Conservation (phyloP, 345 rosid genomes). For the Diplotaxis tenuifolia region DNA sequence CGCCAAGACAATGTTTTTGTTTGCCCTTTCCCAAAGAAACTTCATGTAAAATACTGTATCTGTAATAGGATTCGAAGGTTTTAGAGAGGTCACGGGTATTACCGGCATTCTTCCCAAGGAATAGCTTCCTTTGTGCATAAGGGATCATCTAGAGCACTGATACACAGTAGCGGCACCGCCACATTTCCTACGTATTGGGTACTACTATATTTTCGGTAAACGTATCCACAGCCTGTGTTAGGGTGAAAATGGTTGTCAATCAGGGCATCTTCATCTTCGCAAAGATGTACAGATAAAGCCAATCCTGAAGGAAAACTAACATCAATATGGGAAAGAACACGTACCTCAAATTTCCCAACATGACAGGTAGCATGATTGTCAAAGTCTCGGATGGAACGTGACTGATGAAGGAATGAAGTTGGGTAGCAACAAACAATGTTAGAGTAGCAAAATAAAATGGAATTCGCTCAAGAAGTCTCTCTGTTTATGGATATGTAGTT, state of each 20-base stretch:
- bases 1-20: conserved; percentile 74
- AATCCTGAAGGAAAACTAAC: neutral
- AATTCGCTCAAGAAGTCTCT: neutral
- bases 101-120: conserved; percentile 99
- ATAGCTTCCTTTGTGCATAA: conserved; percentile 88
- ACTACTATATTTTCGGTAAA: conserved; percentile 84
- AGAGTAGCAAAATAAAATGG: conserved; percentile 2
- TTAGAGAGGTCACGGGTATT: neutral
- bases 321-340: neutral
- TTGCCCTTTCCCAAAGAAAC: conserved; percentile 49
- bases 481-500: no score
- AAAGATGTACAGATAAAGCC: conserved; percentile 5
- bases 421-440: conserved; percentile 14
- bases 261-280: neutral
- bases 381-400: conserved; percentile 81
- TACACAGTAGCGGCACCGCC: conserved; percentile 75
- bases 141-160: conserved; percentile 92
- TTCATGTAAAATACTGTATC: conserved; percentile 6
- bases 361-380: conserved; percentile 81
- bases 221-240: conserved; percentile 74
- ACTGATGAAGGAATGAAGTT: conserved; percentile 43
- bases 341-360: conserved; percentile 87
- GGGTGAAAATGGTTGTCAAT: neutral
- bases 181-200: conserved; percentile 57
- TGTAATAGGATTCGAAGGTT: conserved; percentile 3